Conservation (phyloP, 495 filamentous ascomycete genomes). For the Penicillium atrosanguineum region DNA sequence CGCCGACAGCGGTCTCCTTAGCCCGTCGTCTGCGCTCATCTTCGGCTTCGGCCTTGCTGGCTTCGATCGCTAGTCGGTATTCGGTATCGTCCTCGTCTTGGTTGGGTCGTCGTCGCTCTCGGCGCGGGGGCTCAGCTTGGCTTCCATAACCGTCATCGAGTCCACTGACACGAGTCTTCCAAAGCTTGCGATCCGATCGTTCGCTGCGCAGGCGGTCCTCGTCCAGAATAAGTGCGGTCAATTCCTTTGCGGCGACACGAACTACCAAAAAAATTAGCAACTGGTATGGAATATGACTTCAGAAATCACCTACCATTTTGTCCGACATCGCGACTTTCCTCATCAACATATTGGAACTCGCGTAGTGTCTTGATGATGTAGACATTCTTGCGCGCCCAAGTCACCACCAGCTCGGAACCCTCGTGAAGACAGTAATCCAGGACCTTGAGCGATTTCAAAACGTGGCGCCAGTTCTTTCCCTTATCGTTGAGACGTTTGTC, state of each 20-base stretch:
- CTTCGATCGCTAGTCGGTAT: conserved; percentile 89
- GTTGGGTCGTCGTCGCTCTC: conserved; percentile 44
- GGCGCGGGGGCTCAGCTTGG: conserved; percentile 36
- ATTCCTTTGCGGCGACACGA: conserved; percentile 91
- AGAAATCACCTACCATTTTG: conserved; percentile 69
- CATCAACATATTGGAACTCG: conserved; percentile 94
- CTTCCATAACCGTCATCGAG: conserved; percentile 72
- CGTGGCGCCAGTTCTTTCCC: conserved; percentile 99
- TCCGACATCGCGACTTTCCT: conserved; percentile 90
- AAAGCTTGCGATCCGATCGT: conserved; percentile 85
- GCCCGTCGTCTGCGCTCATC: conserved; percentile 74
- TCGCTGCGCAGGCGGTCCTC: conserved; percentile 92
- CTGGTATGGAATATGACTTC: neutral
- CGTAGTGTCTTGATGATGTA: conserved; percentile 98
- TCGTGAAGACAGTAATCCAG: conserved; percentile 98
- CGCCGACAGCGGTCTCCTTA: conserved; percentile 47
- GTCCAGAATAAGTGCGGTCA: conserved; percentile 90
- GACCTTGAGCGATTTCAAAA: conserved; percentile 96
- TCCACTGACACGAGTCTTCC: conserved; percentile 94
- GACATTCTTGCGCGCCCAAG: conserved; percentile 96
- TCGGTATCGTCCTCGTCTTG: conserved; percentile 89
- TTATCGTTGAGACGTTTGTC: conserved; percentile 99
- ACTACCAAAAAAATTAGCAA: conserved; percentile 51
- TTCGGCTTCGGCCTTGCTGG: conserved; percentile 93
- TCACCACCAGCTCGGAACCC: conserved; percentile 93